Base-by-base conservation (phyloP, 352 stramenopile species). In the Globisporangium sylvaticum region DNA sequence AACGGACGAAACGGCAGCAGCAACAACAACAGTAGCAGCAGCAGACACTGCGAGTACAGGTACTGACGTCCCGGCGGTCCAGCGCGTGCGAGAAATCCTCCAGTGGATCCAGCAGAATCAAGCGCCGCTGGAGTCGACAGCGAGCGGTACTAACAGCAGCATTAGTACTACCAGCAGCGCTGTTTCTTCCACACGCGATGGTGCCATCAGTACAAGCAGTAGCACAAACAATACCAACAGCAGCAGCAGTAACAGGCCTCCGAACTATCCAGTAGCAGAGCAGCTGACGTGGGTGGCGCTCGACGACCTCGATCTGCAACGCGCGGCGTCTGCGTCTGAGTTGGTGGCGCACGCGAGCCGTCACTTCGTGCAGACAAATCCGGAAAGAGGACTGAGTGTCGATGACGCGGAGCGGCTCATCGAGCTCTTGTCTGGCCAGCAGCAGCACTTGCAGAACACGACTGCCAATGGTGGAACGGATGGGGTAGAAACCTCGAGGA, bases 31-130 rank as follows among this genome's bases (percentile, higher is more conserved):
- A 42, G 34, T 9, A 42, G 12, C 14, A 56, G 4, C 50, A 56
- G 50, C 50, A 46, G 37, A 18, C 37, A 46, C 34, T 42, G 14
- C 12, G 37, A n/a, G n/a, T n/a, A n/a, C n/a, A n/a, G n/a, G n/a
- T 46, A 46, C 14, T 48, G 39, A n/a, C 39, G 15, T 22, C 39
- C 39, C 39, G 39, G 39, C 5, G 39, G 39, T 22, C 4, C 55
- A 61, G 22, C 20, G 31, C 8, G 29, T 61, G 12, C 24, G 7
- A 18, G 55, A 61, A 48, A 61, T 61, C 6, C 20, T n/a, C 29
- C 18, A 48, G 32, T 61, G 56, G 56, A 61, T 61, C 56, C 20
- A 61, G 56, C 8, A 48, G 56, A 48, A 61, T 50, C 56, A 61
- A 61, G 56, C 31, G 31, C 31, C 18, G 53, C 18, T 39, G 12